phyloP scores from a whole-genome alignment of 306 rosid genomes.

The Lathyrus sativus region DNA sequence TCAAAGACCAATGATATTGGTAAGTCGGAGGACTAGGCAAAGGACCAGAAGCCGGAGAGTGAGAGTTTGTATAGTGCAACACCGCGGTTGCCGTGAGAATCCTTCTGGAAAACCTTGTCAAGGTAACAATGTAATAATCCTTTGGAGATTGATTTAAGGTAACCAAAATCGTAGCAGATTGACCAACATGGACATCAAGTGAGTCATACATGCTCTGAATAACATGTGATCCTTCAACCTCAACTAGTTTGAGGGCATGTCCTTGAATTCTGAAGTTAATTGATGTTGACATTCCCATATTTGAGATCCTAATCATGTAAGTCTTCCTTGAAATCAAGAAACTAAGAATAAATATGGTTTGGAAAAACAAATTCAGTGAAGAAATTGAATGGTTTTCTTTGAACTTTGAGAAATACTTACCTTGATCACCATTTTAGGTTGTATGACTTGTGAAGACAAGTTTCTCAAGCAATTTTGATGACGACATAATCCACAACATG shows the following conservation, averaged over 20 bases:
- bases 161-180: conserved; percentile 72
- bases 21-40: conserved; percentile 68
- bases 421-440: conserved; percentile 75
- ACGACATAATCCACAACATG: no score
- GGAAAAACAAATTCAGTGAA: background rate
- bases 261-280: conserved; percentile 88
- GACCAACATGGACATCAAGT: conserved; percentile 95
- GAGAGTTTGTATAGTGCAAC: conserved; percentile 85
- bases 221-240: conserved; percentile 92
- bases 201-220: conserved; percentile 77
- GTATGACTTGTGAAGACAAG: no score
- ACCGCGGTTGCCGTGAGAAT: conserved; percentile 66
- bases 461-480: no score
- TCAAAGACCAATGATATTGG: conserved; percentile 74
- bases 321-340: conserved; percentile 76
- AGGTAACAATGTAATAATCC: conserved; percentile 84
- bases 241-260: conserved; percentile 75
- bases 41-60: conserved; percentile 72
- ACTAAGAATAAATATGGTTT: conserved; percentile 9
- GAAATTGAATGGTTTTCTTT: background rate
- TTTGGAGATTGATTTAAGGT: conserved; percentile 77
- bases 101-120: conserved; percentile 68
- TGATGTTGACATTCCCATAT: conserved; percentile 83
- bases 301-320: conserved; percentile 84
- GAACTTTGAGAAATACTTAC: conserved; percentile 41